Base-by-base conservation (phyloP, 2,329 filamentous ascomycete species). In the Aspergillus viridinutans region DNA sequence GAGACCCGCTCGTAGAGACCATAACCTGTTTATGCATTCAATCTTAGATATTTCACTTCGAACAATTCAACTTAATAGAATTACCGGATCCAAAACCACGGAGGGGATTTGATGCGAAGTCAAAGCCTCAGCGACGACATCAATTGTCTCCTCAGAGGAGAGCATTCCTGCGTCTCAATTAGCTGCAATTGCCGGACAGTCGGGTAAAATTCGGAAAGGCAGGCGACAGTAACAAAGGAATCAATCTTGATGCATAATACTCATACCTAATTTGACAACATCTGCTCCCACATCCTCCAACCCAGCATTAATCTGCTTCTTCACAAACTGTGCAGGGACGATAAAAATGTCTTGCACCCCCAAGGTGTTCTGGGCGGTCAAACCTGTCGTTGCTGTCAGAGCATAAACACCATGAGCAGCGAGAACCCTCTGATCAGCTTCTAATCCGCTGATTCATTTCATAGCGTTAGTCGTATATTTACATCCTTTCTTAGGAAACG, bases 401-500 rank as follows among this genome's bases (percentile, higher is more conserved):
- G 91, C 92, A 80, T 97, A 97, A 77, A 90, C 94, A 58, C 89
- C 87, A 83, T 97, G 92, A 20, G 90, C 90, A 48, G 92, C 89
- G 59, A 96, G 88, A 59, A 96, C 92, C 73, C 96, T 96, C 71
- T 97, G 92, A 72, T 97, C 93, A 42, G 93, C 94, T 74, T 99
- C 93, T 35, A 99, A 85, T 52, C 93, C 94, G 55, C 92, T 96
- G 67, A 54, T 56, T 45, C 40, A n/a, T 51, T 59, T 66, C 50
- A 57, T n/a, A 60, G 57, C 53, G 55, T 64, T 61, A 47, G 43
- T 25, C 12, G 23, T 3, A 23, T 14, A 14, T 47, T 17, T 47
- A 14, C 43, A 14, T 47, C 23, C 25, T 47, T 47, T 21, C 10
- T 14, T 47, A 26, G 10, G 43, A 23, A 14, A 8, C 43, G 9